Evolutionary conservation across 2,329 filamentous ascomycete genomes (phyloP).

Genomic region (Zymoseptoria crescenta): DNA sequence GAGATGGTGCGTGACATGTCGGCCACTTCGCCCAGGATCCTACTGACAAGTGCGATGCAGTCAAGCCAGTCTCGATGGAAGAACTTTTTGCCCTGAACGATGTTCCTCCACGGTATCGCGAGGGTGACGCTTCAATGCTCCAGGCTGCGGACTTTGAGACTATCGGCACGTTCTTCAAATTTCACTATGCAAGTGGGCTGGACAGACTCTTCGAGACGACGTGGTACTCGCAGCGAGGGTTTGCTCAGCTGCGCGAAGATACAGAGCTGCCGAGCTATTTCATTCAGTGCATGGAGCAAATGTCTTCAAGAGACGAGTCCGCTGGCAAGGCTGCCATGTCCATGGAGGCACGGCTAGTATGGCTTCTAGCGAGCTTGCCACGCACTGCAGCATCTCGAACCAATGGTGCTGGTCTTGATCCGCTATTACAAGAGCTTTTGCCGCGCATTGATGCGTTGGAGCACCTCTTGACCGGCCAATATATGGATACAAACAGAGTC

Average conservation of each 20-base stretch:
- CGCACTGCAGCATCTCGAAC: conserved; percentile 31
- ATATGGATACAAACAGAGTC: conserved; percentile 54
- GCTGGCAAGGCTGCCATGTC: conserved; percentile 32
- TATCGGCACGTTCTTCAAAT: conserved; percentile 64
- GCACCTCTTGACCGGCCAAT: conserved; percentile 64
- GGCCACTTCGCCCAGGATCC: not conserved
- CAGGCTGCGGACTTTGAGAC: conserved; percentile 51
- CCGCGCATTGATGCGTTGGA: conserved; percentile 70
- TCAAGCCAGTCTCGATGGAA: conserved; percentile 53
- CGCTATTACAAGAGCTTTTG: conserved; percentile 48
- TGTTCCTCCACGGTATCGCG: conserved; percentile 41
- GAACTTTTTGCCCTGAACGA: conserved; percentile 62
- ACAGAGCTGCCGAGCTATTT: conserved; percentile 58
- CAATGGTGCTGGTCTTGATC: conserved; percentile 37
- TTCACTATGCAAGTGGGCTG: conserved; percentile 67
- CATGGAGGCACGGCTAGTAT: conserved; percentile 53
- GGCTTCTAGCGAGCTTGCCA: conserved; percentile 49
- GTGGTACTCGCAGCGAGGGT: conserved; percentile 63
- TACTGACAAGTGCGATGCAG: conserved; percentile 21
- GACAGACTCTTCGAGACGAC: conserved; percentile 71
- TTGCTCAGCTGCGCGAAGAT: conserved; percentile 48
- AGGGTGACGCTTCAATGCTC: conserved; percentile 29
- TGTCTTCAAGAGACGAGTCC: conserved; percentile 17
- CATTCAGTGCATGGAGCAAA: conserved; percentile 51
- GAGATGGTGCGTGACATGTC: conserved; percentile 21